phyloP scores from a whole-genome alignment of 306 rosid species.

The Begonia peltatifolia region DNA sequence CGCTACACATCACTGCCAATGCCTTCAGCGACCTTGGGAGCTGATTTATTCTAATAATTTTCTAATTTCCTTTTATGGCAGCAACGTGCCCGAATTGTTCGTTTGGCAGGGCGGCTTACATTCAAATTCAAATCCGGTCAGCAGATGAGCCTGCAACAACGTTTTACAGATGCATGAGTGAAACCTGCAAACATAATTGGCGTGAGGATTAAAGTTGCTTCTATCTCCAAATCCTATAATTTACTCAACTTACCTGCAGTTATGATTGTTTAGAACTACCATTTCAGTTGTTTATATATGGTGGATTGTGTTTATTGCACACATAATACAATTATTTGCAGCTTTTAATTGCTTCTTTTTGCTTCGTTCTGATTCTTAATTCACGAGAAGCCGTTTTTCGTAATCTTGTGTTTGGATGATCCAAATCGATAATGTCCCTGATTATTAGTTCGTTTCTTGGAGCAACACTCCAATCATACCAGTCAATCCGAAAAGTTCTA shows the following conservation, averaged over 20 bases:
- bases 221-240: not conserved
- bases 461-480: too few species aligned
- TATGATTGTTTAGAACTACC: too few species aligned
- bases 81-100: slow-evolving; percentile 15
- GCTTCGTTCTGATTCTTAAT: not conserved
- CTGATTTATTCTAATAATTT: too few species aligned
- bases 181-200: slow-evolving; percentile 10
- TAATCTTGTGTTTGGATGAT: too few species aligned
- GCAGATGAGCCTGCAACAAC: slow-evolving; percentile 15
- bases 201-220: slow-evolving; percentile 11
- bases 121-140: slow-evolving; percentile 13
- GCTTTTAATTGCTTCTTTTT: too few species aligned
- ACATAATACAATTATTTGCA: not conserved
- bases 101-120: slow-evolving; percentile 7
- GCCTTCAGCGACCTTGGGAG: too few species aligned
- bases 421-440: too few species aligned
- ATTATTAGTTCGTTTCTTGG: too few species aligned
- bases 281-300: not conserved
- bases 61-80: not conserved
- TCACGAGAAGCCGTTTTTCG: too few species aligned
- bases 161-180: slow-evolving; percentile 14
- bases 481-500: too few species aligned
- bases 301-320: not conserved
- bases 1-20: too few species aligned
- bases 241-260: not conserved